Conservation (phyloP, 2,329 filamentous ascomycete genomes). For the Fusarium fracticaudum region DNA sequence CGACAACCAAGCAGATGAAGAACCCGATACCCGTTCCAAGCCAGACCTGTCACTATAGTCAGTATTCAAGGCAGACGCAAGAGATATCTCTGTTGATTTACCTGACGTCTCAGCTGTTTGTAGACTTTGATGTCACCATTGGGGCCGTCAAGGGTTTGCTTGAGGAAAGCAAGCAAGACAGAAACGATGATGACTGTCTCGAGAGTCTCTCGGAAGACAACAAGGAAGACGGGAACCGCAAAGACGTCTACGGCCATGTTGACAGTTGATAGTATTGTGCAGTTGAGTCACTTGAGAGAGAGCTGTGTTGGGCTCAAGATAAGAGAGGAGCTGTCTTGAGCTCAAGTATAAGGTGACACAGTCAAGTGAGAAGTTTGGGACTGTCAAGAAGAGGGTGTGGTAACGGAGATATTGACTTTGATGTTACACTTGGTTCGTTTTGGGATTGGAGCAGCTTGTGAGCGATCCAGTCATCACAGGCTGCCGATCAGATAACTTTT, state of each 20-base stretch:
- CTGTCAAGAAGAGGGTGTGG: neutral
- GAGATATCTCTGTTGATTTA: slow-evolving; percentile 46
- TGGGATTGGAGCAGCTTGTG: slow-evolving; percentile 7
- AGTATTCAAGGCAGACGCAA: neutral
- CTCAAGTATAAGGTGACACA: neutral
- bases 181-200: slow-evolving; percentile 88
- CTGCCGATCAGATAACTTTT: slow-evolving; percentile 28
- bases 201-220: slow-evolving; percentile 86
- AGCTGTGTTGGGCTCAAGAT: neutral
- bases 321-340: neutral
- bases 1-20: slow-evolving; percentile 71
- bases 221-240: slow-evolving; percentile 85
- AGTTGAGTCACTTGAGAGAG: neutral
- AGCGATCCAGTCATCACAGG: neutral
- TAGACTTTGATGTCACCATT: slow-evolving; percentile 69
- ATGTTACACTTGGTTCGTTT: slow-evolving; percentile 17
- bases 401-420: slow-evolving; percentile 1
- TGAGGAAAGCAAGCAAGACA: slow-evolving; percentile 85
- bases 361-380: neutral
- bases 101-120: slow-evolving; percentile 74
- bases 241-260: slow-evolving; percentile 75
- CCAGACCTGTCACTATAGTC: slow-evolving; percentile 60
- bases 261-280: neutral
- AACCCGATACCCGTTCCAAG: slow-evolving; percentile 70
- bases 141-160: slow-evolving; percentile 77